Evolutionary conservation across 1,139 yeast genomes (phyloP).

Genomic region (Candida neerlandica): DNA sequence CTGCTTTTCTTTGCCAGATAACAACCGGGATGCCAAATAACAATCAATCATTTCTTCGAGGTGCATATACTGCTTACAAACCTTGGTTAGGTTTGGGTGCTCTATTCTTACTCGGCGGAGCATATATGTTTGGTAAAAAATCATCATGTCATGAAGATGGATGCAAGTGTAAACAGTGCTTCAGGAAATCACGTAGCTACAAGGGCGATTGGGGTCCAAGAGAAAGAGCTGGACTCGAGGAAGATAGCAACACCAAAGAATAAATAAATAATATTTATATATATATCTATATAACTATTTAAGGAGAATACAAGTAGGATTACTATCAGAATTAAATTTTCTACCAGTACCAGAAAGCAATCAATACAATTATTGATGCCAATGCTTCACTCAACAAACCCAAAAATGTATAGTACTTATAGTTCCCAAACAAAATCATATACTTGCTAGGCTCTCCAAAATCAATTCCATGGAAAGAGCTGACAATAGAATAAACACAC

Average conservation of each 20-base stretch:
- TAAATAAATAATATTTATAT: background rate
- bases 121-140: slow-evolving; percentile 2
- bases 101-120: slow-evolving; percentile 1
- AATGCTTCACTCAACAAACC: slow-evolving; percentile 13
- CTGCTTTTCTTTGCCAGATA: background rate
- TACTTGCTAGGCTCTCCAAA: slow-evolving; percentile 14
- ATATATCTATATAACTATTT: background rate
- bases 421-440: slow-evolving; percentile 16
- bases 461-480: slow-evolving; percentile 15
- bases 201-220: slow-evolving; percentile 4
- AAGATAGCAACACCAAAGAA: background rate
- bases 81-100: slow-evolving; percentile 18
- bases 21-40: background rate
- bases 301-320: background rate
- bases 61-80: slow-evolving; percentile 7
- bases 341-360: slow-evolving; percentile 12
- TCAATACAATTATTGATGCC: slow-evolving; percentile 10
- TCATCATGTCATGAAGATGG: background rate
- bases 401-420: slow-evolving; percentile 15
- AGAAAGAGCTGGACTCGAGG: background rate
- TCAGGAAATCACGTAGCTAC: background rate
- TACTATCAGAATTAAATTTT: background rate
- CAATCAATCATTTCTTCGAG: background rate
- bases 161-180: background rate
- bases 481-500: slow-evolving; percentile 15